Evolutionary conservation across 1,139 yeast genomes (phyloP).

Genomic region (Taphrina confusa): DNA sequence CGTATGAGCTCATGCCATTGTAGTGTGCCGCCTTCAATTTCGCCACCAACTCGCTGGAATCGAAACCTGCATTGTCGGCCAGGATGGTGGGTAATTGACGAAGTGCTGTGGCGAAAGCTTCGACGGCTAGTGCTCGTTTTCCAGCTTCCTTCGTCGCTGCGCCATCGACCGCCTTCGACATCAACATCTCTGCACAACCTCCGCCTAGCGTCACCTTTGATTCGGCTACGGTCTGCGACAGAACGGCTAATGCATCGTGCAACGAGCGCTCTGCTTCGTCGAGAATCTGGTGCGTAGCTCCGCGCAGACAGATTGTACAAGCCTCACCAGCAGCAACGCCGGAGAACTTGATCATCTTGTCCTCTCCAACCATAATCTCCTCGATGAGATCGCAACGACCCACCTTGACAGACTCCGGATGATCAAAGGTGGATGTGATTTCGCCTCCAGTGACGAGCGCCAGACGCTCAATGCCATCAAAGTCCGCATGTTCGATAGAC

Average conservation of each 20-base stretch:
- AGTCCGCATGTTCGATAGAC: conserved; percentile 97
- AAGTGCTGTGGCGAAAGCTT: conserved; percentile 88
- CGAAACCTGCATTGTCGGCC: conserved; percentile 97
- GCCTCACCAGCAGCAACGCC: conserved; percentile 97
- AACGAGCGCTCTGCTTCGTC: conserved; percentile 97
- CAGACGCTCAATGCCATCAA: conserved; percentile 94
- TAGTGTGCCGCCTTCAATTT: conserved; percentile 89
- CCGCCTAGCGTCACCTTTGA: conserved; percentile 97
- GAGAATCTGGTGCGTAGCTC: conserved; percentile 93
- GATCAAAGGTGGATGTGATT: conserved; percentile 93
- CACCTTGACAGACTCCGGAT: conserved; percentile 78
- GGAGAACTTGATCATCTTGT: conserved; percentile 73
- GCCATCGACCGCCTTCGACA: conserved; percentile 96
- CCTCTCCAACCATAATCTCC: conserved; percentile 91
- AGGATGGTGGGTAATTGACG: conserved; percentile 93
- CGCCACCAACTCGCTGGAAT: conserved; percentile 87
- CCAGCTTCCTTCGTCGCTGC: conserved; percentile 93
- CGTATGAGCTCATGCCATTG: conserved; percentile 88
- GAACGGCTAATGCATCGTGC: conserved; percentile 93
- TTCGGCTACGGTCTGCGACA: conserved; percentile 91
- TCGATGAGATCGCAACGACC: conserved; percentile 90
- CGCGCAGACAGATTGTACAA: conserved; percentile 88
- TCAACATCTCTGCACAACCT: conserved; percentile 96
- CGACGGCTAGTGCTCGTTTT: conserved; percentile 90
- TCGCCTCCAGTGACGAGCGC: conserved; percentile 98